phyloP scores from a whole-genome alignment of 2,329 filamentous ascomycete species.

The Cytospora mali region DNA sequence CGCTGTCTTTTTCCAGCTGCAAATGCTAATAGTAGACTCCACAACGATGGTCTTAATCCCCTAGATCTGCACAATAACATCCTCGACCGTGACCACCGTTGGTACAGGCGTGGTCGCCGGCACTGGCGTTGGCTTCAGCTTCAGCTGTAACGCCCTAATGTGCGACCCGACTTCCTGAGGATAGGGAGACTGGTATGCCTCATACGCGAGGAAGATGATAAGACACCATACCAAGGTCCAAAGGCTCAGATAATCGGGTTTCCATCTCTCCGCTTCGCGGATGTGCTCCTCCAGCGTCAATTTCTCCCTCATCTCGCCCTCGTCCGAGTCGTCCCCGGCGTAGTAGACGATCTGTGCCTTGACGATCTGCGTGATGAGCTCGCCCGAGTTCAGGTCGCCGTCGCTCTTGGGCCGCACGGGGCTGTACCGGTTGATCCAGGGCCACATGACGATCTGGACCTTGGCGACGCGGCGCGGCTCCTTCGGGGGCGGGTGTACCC shows the following conservation, averaged over 20 bases:
- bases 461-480: conserved; percentile 32
- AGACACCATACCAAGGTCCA: not conserved
- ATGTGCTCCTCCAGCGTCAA: conserved; percentile 24
- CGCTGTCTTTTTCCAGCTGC: too few relatives aligned
- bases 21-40: not conserved
- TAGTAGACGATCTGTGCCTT: conserved; percentile 38
- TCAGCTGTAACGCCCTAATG: not conserved
- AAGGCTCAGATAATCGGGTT: not conserved
- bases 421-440: conserved; percentile 35
- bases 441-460: conserved; percentile 39
- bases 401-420: conserved; percentile 23
- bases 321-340: conserved; percentile 32
- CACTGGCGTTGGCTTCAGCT: not conserved
- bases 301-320: conserved; percentile 16
- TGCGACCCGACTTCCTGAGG: not conserved
- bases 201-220: not conserved
- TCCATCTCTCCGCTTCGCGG: not conserved
- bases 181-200: not conserved
- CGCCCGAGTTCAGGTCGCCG: conserved; percentile 29
- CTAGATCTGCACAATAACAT: not conserved
- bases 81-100: not conserved
- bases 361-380: conserved; percentile 31
- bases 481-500: not conserved
- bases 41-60: not conserved
- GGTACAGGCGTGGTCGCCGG: not conserved